Evolutionary conservation across 768 basidiomycete genomes (phyloP).

Genomic region (Imleria badia): DNA sequence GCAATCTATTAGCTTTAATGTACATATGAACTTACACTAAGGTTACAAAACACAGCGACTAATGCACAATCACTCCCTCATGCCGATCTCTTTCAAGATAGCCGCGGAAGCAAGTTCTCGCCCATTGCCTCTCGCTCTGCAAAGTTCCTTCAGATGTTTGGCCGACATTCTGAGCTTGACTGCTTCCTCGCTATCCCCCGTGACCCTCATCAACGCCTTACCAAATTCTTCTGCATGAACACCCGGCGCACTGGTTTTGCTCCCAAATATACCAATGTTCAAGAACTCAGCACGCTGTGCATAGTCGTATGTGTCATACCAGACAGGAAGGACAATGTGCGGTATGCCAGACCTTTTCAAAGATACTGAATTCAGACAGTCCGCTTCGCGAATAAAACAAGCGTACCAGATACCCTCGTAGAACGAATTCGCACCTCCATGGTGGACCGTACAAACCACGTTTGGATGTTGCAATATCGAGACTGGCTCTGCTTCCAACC

Average conservation of each 20-base stretch:
- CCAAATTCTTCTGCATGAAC: neutral
- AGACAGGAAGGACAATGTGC: constrained; percentile 8
- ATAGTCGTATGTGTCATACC: constrained; percentile 6
- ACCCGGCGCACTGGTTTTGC: neutral
- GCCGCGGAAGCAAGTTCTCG: neutral
- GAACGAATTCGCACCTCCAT: neutral
- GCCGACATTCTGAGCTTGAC: neutral
- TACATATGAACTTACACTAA: no score
- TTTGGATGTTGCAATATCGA: neutral
- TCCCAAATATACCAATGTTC: constrained; percentile 2
- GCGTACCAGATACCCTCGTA: neutral
- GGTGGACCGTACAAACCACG: neutral
- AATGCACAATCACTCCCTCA: neutral
- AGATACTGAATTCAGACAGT: neutral
- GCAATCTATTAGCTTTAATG: no score
- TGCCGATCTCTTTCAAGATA: neutral
- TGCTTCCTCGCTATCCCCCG: constrained; percentile 1
- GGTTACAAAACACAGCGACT: no score
- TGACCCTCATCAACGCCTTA: neutral
- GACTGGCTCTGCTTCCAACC: neutral
- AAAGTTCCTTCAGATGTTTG: neutral
- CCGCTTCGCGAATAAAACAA: neutral
- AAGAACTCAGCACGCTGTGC: neutral
- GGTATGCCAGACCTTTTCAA: constrained; percentile 7
- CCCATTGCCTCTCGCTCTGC: constrained; percentile 1